A percentile compares a stretch with the other conserved stretches of the same genome.
Evolutionary conservation across 768 basidiomycete species (phyloP).

Genomic region (Lactifluus hygrophoroides): DNA sequence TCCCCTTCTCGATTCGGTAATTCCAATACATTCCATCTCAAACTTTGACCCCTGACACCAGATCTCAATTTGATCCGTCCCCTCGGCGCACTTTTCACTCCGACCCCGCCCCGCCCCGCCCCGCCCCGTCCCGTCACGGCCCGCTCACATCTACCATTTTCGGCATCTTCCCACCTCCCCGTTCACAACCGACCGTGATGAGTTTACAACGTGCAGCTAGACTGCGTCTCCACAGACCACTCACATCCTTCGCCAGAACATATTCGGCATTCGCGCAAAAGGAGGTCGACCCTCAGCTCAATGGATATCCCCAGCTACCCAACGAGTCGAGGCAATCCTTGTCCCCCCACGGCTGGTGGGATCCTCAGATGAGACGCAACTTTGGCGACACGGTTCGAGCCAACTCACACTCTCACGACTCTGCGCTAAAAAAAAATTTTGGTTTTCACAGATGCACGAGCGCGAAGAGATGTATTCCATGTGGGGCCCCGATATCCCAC

Average conservation of each 20-base stretch:
- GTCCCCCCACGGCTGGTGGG: constrained; percentile 64
- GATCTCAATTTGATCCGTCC: not conserved
- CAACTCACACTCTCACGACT: constrained; percentile 6
- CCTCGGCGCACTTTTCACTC: too few relatives aligned
- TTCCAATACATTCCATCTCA: constrained; percentile 1
- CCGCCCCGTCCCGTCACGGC: not conserved
- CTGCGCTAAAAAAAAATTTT: constrained; percentile 12
- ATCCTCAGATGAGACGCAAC: constrained; percentile 67
- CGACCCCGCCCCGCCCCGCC: too few relatives aligned
- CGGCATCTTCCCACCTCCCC: not conserved
- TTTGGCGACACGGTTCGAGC: constrained; percentile 73
- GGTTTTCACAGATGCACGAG: constrained; percentile 71
- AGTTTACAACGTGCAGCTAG: constrained; percentile 5
- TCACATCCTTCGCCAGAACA: not conserved
- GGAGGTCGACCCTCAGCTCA: constrained; percentile 57
- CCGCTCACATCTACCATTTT: not conserved
- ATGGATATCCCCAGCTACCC: constrained; percentile 67
- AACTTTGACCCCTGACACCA: not conserved
- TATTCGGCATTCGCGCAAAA: constrained; percentile 24
- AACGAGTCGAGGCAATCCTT: constrained; percentile 56
- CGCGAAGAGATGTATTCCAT: constrained; percentile 74
- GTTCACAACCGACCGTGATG: too few relatives aligned
- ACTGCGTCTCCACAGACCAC: constrained; percentile 13
- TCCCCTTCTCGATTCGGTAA: not conserved
- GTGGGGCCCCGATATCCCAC: constrained; percentile 79